Evolutionary conservation across 2,329 filamentous ascomycete species (phyloP).

Genomic region (Alternaria ethzedia): DNA sequence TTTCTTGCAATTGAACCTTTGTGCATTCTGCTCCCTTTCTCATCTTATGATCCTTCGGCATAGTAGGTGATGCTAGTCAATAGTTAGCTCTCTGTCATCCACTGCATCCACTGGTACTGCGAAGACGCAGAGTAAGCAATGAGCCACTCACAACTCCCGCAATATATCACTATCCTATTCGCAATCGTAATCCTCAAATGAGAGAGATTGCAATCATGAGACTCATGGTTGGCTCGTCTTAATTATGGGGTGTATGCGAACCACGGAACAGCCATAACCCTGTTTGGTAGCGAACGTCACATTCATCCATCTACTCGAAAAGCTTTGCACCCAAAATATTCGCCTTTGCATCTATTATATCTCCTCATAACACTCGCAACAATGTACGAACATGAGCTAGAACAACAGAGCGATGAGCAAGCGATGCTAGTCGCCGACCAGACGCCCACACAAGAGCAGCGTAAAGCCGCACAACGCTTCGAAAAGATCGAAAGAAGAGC

Average conservation of each 20-base stretch:
- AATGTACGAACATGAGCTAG: background rate
- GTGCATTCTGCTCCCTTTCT: background rate
- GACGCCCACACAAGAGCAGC: background rate
- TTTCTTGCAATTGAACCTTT: rapidly evolving
- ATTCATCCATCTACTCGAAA: background rate
- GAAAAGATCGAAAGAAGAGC: background rate
- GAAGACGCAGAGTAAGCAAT: rapidly evolving
- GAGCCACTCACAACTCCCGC: background rate
- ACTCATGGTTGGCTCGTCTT: background rate
- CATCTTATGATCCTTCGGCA: background rate
- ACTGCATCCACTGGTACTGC: too few species aligned
- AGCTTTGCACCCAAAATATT: background rate
- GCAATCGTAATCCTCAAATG: rapidly evolving
- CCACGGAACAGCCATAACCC: background rate
- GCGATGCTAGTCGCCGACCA: rapidly evolving
- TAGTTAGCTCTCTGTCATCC: background rate
- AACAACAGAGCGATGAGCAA: background rate
- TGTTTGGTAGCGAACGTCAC: background rate
- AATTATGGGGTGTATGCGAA: rapidly evolving
- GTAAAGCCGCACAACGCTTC: background rate
- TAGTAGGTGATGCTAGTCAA: background rate
- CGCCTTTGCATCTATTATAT: background rate
- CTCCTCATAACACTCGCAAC: background rate
- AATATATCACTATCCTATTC: background rate
- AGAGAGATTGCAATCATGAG: background rate